Evolutionary conservation across 2,329 filamentous ascomycete species (phyloP).

Genomic region (Diaporthe sp.): DNA sequence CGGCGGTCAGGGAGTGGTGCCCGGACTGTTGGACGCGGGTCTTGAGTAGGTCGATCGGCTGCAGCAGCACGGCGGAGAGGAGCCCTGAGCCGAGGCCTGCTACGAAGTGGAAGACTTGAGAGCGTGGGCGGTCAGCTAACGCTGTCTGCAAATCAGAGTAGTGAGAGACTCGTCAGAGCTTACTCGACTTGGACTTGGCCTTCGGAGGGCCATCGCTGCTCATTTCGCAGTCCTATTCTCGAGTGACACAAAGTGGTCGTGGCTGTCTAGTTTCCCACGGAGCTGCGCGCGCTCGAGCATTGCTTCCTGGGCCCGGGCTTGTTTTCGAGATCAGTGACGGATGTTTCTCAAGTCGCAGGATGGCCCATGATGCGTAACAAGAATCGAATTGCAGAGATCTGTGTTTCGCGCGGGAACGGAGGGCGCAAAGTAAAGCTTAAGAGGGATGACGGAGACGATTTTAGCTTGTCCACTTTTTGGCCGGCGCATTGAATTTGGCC

Average conservation of each 20-base stretch:
- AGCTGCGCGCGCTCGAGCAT: conserved; percentile 35
- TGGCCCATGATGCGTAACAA: conserved; percentile 28
- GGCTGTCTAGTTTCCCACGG: conserved; percentile 16
- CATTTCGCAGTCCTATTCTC: conserved; percentile 47
- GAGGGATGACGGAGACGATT: conserved; percentile 28
- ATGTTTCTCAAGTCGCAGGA: conserved; percentile 12
- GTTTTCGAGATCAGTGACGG: background rate
- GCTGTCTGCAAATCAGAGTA: background rate
- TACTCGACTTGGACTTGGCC: conserved; percentile 53
- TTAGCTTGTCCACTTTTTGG: conserved; percentile 28
- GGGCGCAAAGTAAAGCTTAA: background rate
- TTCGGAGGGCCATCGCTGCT: conserved; percentile 51
- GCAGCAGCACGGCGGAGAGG: conserved; percentile 88
- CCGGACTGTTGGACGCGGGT: conserved; percentile 93
- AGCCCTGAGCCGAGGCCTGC: conserved; percentile 91
- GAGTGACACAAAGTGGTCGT: conserved; percentile 15
- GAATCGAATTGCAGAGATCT: background rate
- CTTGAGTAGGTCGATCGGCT: conserved; percentile 96
- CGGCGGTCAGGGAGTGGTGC: conserved; percentile 75
- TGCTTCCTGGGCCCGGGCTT: conserved; percentile 19
- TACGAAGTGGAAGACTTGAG: conserved; percentile 83
- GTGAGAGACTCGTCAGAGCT: conserved; percentile 32
- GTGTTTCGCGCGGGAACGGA: background rate
- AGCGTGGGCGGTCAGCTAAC: conserved; percentile 23
- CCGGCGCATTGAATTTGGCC: conserved; percentile 23